Conservation (phyloP, 2,329 filamentous ascomycete genomes). For the Claviceps humidiphila region DNA sequence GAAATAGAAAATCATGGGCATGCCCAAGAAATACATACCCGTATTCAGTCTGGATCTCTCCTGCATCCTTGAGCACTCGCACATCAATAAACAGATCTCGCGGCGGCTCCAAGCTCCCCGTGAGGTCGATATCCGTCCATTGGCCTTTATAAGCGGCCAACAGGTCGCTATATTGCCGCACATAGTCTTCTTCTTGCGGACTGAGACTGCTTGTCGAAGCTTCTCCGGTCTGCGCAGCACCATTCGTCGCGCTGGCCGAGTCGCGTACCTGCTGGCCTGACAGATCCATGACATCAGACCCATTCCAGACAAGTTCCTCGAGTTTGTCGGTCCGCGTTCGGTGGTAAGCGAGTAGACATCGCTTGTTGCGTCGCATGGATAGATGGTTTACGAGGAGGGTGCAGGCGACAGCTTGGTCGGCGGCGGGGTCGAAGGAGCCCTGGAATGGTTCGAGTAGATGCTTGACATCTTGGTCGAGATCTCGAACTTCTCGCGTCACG, state of each 20-base stretch:
- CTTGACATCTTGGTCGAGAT: slow-evolving; percentile 75
- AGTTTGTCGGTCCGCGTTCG: slow-evolving; percentile 80
- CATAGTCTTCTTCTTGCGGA: slow-evolving; percentile 93
- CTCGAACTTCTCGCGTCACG: slow-evolving; percentile 81
- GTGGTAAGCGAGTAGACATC: slow-evolving; percentile 89
- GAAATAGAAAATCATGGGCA: not conserved
- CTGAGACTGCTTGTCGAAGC: slow-evolving; percentile 63
- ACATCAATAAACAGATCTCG: slow-evolving; percentile 95
- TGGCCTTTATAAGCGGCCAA: slow-evolving; percentile 95
- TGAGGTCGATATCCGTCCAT: slow-evolving; percentile 95
- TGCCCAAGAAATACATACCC: slow-evolving; percentile 39
- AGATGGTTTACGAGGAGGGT: slow-evolving; percentile 86
- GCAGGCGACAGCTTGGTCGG: slow-evolving; percentile 73
- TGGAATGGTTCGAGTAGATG: slow-evolving; percentile 71
- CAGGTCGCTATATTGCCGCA: slow-evolving; percentile 80
- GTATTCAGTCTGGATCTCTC: slow-evolving; percentile 98
- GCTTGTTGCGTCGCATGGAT: slow-evolving; percentile 90
- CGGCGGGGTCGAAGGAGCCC: slow-evolving; percentile 71
- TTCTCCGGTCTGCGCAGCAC: slow-evolving; percentile 26
- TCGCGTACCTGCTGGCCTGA: slow-evolving; percentile 41
- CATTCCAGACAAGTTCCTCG: slow-evolving; percentile 87
- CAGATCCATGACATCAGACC: slow-evolving; percentile 67
- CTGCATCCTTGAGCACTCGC: slow-evolving; percentile 86
- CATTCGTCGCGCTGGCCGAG: slow-evolving; percentile 19
- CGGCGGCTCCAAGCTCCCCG: slow-evolving; percentile 87